Percentiles rank a stretch among this genome's conserved stretches.
phyloP scores from a whole-genome alignment of 208 protist species.

The Trypanosoma mega region DNA sequence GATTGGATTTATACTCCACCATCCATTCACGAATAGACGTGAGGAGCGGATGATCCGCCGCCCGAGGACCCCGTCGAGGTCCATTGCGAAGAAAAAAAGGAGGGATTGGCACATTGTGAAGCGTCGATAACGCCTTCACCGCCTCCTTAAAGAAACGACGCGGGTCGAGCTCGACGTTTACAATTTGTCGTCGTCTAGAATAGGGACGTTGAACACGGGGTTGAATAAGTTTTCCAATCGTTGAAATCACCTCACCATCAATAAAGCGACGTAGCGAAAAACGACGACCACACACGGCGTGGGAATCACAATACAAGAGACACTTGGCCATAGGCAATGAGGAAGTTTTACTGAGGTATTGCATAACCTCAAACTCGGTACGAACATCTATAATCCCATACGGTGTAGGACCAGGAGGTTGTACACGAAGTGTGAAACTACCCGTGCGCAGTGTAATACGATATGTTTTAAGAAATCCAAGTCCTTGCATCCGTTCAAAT shows the following conservation, averaged over 20 bases:
- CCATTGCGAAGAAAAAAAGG: constrained; percentile 48
- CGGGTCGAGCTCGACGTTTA: constrained; percentile 63
- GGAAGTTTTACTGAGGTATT: constrained; percentile 40
- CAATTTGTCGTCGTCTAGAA: constrained; percentile 53
- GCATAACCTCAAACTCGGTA: constrained; percentile 70
- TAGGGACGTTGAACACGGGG: constrained; percentile 69
- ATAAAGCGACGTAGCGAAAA: constrained; percentile 69
- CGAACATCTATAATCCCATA: constrained; percentile 56
- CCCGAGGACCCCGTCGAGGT: constrained; percentile 29
- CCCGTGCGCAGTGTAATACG: constrained; percentile 73
- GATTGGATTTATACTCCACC: constrained; percentile 37
- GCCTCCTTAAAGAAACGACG: constrained; percentile 55
- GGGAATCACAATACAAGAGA: constrained; percentile 70
- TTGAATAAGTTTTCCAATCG: constrained; percentile 57
- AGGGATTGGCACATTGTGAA: constrained; percentile 59
- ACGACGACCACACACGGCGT: constrained; percentile 60
- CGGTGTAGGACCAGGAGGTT: constrained; percentile 54
- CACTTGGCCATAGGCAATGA: constrained; percentile 46
- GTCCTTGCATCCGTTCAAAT: constrained; percentile 65
- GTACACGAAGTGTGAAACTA: constrained; percentile 70
- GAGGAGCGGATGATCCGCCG: constrained; percentile 43
- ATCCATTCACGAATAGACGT: constrained; percentile 36
- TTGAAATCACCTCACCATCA: constrained; percentile 57
- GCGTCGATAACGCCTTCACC: constrained; percentile 31
- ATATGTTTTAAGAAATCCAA: constrained; percentile 62